These are phyloP conservation scores for Nitzschia inconspicua DNA, from an alignment of 108 stramenopile genomes.

Conservation along the genomic window DNA sequence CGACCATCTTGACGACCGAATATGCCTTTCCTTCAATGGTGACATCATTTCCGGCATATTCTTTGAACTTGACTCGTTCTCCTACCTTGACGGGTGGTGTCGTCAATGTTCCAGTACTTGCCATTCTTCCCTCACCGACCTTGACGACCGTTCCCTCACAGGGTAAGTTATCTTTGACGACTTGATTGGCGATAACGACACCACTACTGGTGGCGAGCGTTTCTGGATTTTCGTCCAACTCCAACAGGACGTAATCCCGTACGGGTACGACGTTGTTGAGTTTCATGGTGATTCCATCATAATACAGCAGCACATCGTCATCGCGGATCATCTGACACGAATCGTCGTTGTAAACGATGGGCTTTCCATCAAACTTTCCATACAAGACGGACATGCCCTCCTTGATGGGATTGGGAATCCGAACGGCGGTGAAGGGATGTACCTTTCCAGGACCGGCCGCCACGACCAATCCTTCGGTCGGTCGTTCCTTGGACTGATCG, in stretches of 20 bases:
- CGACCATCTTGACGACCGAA: constrained; percentile 85
- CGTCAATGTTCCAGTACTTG: constrained; percentile 76
- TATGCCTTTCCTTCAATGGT: constrained; percentile 87
- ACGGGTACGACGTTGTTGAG: constrained; percentile 78
- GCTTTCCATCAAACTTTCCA: constrained; percentile 90
- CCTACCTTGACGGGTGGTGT: constrained; percentile 69
- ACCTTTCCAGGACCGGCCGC: constrained; percentile 89
- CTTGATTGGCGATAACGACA: constrained; percentile 83
- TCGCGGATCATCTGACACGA: constrained; percentile 90
- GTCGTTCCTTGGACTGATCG: constrained; percentile 85
- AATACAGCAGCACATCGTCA: constrained; percentile 89
- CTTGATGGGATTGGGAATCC: constrained; percentile 81
- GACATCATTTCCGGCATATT: constrained; percentile 93
- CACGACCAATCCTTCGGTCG: constrained; percentile 86
- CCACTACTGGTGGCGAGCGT: constrained; percentile 72
- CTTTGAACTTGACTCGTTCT: constrained; percentile 91
- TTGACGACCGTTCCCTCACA: constrained; percentile 90
- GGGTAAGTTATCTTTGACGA: constrained; percentile 64
- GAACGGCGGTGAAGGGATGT: constrained; percentile 85
- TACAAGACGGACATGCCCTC: constrained; percentile 82
- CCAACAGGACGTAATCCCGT: constrained; percentile 89
- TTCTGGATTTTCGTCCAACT: constrained; percentile 53
- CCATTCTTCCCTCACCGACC: constrained; percentile 90
- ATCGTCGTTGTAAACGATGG: constrained; percentile 89
- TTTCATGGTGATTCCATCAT: constrained; percentile 80